Evolutionary conservation across 1,284 basidiomycete species (phyloP).

Genomic region (Cryptococcus sp.): DNA sequence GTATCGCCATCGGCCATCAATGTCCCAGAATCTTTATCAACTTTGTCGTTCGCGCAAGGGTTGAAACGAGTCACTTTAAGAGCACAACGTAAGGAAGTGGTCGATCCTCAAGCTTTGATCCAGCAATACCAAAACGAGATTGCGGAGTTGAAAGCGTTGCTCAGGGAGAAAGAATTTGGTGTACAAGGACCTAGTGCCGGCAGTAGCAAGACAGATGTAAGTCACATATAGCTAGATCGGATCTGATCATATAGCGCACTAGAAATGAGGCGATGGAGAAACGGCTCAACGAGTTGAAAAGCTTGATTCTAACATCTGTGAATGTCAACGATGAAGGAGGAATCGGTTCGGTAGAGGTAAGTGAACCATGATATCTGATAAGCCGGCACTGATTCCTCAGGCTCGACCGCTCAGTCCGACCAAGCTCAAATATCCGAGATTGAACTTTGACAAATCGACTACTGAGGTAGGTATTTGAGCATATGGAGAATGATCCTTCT

Average conservation of each 20-base stretch:
- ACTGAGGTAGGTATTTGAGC: conserved; percentile 58
- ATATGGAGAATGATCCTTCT: neutral
- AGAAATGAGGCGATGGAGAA: conserved; percentile 70
- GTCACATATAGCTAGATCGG: conserved; percentile 53
- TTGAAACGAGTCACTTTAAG: conserved; percentile 59
- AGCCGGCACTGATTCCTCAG: conserved; percentile 37
- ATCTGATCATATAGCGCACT: conserved; percentile 6
- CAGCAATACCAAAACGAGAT: conserved; percentile 83
- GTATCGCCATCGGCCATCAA: conserved; percentile 71
- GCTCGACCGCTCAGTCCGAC: conserved; percentile 70
- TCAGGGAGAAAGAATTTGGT: conserved; percentile 39
- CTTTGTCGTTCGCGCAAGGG: conserved; percentile 71
- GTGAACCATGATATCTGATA: neutral
- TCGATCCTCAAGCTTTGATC: conserved; percentile 87
- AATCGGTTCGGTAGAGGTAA: conserved; percentile 7
- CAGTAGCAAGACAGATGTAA: conserved; percentile 64
- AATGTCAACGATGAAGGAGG: conserved; percentile 59
- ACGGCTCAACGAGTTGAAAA: conserved; percentile 76
- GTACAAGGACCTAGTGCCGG: conserved; percentile 36
- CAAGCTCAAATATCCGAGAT: conserved; percentile 54
- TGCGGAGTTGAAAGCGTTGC: conserved; percentile 59
- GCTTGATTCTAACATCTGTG: conserved; percentile 77
- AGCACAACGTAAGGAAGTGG: conserved; percentile 87
- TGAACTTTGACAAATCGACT: conserved; percentile 75
- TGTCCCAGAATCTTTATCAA: conserved; percentile 75